These are phyloP conservation scores for Exophiala viscosa DNA, from an alignment of 2,329 filamentous ascomycete species.

Conservation along the genomic window DNA sequence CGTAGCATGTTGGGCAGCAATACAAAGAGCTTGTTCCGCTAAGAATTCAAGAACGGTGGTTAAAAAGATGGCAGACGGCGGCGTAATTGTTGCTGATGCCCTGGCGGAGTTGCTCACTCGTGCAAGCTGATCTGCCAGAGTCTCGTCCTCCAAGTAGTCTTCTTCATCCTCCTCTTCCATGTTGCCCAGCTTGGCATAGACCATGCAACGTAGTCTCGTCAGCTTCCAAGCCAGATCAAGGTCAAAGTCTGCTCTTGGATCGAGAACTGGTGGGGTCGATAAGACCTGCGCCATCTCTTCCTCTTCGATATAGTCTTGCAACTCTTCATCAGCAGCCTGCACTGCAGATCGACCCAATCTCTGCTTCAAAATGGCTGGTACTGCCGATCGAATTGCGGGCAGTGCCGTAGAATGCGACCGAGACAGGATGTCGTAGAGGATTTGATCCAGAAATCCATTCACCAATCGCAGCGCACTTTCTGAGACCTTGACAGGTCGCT, in stretches of 20 bases:
- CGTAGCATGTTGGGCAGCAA: slow-evolving; percentile 80
- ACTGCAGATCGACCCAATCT: slow-evolving; percentile 84
- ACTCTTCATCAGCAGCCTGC: slow-evolving; percentile 75
- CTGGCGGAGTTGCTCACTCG: slow-evolving; percentile 46
- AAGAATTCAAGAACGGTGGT: slow-evolving; percentile 93
- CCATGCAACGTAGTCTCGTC: slow-evolving; percentile 90
- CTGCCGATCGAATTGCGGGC: slow-evolving; percentile 70
- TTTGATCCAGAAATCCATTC: slow-evolving; percentile 89
- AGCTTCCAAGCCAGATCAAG: slow-evolving; percentile 93
- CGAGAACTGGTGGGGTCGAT: slow-evolving; percentile 51
- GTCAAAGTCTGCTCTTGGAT: slow-evolving; percentile 65
- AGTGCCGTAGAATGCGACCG: slow-evolving; percentile 74
- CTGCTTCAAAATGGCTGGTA: slow-evolving; percentile 81
- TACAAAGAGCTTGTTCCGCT: slow-evolving; percentile 83
- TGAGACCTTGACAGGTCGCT: slow-evolving; percentile 71
- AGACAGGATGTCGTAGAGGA: slow-evolving; percentile 86
- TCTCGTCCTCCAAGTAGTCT: slow-evolving; percentile 75
- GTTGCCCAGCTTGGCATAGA: slow-evolving; percentile 92
- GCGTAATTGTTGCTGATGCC: slow-evolving; percentile 69
- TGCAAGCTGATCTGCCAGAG: slow-evolving; percentile 49
- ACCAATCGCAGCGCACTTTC: slow-evolving; percentile 69
- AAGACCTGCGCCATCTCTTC: slow-evolving; percentile 64
- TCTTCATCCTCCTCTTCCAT: slow-evolving; percentile 98
- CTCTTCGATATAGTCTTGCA: slow-evolving; percentile 80
- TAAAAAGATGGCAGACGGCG: slow-evolving; percentile 90